Evolutionary conservation across 306 rosid species (phyloP), one percentile per base, ranked within the genome.

Genomic region (Elaeagnus macrophylla): DNA sequence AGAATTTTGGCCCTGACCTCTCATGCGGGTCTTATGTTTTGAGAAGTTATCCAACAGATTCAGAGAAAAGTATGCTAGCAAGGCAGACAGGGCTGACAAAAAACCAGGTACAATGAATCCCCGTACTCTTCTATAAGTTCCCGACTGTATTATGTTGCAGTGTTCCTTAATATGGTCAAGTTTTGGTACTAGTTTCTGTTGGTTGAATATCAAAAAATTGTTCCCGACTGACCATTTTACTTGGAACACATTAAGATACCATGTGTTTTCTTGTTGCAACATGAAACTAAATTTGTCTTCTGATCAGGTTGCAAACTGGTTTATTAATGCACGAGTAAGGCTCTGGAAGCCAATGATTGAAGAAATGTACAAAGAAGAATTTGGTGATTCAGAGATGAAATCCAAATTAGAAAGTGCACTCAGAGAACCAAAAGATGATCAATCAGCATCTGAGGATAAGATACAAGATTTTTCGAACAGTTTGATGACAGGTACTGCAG

Each of bases 321-420:
- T 91, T 66, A 91, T 91, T 39, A 91, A 91, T 56, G 97, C 96
- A 0, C 73, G 97, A 66, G 96, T 91, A 47, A 89, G 96, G 12
- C 97, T 91, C 42, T 91, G 97, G 97, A 91, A 91, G 75, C 97
- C 97, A 35, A 91, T 91, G 97, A 88, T 91, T 48, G 97, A 91
- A 70, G 97, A 91, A 68, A 91, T 91, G 78, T 82, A 91, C 81
- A 91, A 91, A 77, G 96, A 91, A 73, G 96, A 91, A 53, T 84
- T 91, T 42, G 87, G 85, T 53, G 94, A 84, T 48, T 68, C 87
- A 1, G 89, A 81, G 60, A 70, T 72, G 69, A 82, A 85, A 56
- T 61, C 77, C 67, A 83, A 83, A 46, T 72, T 81, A 1, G 97
- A 84, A 62, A 81, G 73, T 56, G 61, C 72, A 18, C 56, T 59